phyloP scores from a whole-genome alignment of 306 rosid genomes.

The Lagenaria siceraria region DNA sequence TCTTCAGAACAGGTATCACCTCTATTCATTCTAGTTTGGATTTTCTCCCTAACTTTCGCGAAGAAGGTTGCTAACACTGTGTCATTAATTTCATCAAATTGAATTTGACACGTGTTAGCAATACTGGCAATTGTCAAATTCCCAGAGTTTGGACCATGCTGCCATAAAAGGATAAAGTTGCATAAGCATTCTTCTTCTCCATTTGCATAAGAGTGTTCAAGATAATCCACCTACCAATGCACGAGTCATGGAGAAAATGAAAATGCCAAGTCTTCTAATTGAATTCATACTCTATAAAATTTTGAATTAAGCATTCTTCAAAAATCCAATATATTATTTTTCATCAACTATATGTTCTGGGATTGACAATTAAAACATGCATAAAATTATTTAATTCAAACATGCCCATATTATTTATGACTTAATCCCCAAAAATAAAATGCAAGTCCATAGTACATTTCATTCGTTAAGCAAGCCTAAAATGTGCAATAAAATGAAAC shows the following conservation, averaged over 20 bases:
- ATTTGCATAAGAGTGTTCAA: constrained; percentile 21
- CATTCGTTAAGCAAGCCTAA: too few relatives aligned
- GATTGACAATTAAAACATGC: too few relatives aligned
- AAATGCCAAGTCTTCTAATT: background rate
- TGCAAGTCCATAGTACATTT: too few relatives aligned
- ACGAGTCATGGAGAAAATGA: background rate
- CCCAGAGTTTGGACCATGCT: constrained; percentile 47
- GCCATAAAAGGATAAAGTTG: constrained; percentile 37
- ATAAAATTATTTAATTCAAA: background rate
- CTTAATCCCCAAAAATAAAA: background rate
- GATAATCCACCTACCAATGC: constrained; percentile 35
- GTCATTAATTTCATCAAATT: constrained; percentile 18
- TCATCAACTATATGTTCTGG: background rate
- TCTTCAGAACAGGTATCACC: constrained; percentile 3
- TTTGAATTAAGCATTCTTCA: background rate
- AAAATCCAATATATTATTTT: background rate
- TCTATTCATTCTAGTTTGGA: background rate
- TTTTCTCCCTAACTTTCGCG: constrained; percentile 19
- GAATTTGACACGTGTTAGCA: constrained; percentile 38
- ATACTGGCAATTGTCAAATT: constrained; percentile 12
- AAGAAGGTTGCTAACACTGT: constrained; percentile 39
- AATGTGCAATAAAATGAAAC: too few relatives aligned
- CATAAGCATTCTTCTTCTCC: constrained; percentile 55
- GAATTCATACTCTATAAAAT: background rate
- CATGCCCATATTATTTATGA: background rate